Evolutionary conservation across 306 rosid species (phyloP).

Genomic region (Quercus cerris): DNA sequence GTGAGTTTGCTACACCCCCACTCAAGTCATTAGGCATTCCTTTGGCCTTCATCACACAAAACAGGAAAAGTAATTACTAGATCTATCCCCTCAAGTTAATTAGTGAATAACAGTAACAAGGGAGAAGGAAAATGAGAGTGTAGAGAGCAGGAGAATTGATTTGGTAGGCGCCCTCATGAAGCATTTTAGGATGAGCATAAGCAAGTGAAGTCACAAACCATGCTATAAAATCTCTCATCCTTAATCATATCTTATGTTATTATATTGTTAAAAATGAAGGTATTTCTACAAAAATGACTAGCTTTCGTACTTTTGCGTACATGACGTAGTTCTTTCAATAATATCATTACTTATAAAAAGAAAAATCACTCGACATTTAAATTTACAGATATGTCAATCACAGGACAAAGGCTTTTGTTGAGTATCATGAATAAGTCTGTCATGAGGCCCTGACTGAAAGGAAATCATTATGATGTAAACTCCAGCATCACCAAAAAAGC

Average conservation of each 20-base stretch:
- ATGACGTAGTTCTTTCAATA: too few species aligned
- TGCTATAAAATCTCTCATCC: too few species aligned
- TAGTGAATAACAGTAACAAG: background rate
- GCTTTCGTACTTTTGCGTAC: too few species aligned
- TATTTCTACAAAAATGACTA: background rate
- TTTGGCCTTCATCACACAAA: conserved; percentile 47
- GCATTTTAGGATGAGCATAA: background rate
- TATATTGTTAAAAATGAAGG: background rate
- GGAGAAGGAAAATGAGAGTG: background rate
- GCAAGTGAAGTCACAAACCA: background rate
- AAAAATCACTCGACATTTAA: background rate
- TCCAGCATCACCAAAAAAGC: background rate
- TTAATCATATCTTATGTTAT: too few species aligned
- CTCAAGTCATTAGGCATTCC: conserved; percentile 49
- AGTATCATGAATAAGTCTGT: background rate
- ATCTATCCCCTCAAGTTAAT: background rate
- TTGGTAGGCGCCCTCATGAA: background rate
- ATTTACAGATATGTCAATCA: background rate
- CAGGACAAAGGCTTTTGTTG: background rate
- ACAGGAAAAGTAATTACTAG: conserved; percentile 20
- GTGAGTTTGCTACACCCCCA: conserved; percentile 41
- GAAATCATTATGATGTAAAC: background rate
- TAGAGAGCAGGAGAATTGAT: background rate
- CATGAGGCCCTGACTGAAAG: background rate
- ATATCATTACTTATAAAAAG: too few species aligned